phyloP scores from a whole-genome alignment of 352 stramenopile genomes.

The Stramenopiles sp. region DNA sequence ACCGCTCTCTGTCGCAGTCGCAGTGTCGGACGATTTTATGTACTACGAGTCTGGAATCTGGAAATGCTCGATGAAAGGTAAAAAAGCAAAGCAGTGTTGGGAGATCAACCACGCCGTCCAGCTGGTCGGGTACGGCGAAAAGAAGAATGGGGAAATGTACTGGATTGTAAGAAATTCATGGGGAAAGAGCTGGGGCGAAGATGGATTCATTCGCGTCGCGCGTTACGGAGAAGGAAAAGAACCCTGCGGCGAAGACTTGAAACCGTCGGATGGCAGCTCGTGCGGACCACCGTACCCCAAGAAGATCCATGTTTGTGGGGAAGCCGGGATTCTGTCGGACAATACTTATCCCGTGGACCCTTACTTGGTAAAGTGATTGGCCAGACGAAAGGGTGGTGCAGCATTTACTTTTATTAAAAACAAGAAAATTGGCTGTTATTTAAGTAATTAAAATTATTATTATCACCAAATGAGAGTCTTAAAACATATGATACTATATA shows the following conservation, averaged over 20 bases:
- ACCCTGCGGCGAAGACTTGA: conserved; percentile 30
- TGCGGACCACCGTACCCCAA: conserved; percentile 22
- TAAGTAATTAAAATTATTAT: too few species aligned
- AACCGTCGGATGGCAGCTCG: conserved; percentile 31
- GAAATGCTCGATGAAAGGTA: conserved; percentile 14
- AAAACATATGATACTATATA: too few species aligned
- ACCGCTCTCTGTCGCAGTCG: conserved; percentile 35
- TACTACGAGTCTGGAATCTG: conserved; percentile 38
- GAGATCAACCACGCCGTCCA: conserved; percentile 22
- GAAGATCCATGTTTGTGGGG: background rate
- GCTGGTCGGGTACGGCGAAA: conserved; percentile 23
- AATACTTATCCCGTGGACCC: background rate
- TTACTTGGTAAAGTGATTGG: background rate
- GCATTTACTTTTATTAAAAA: too few species aligned
- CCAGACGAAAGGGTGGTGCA: too few species aligned
- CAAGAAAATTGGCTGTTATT: too few species aligned
- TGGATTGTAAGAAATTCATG: conserved; percentile 26
- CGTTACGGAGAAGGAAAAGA: conserved; percentile 16
- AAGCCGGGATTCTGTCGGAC: background rate
- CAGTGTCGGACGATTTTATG: conserved; percentile 26
- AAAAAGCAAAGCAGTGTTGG: background rate
- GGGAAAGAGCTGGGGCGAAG: conserved; percentile 35
- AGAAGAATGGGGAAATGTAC: background rate
- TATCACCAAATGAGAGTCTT: too few species aligned
- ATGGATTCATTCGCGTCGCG: conserved; percentile 43